phyloP scores from a whole-genome alignment of 805 yeast genomes.

The Monosporozyma solicola region DNA sequence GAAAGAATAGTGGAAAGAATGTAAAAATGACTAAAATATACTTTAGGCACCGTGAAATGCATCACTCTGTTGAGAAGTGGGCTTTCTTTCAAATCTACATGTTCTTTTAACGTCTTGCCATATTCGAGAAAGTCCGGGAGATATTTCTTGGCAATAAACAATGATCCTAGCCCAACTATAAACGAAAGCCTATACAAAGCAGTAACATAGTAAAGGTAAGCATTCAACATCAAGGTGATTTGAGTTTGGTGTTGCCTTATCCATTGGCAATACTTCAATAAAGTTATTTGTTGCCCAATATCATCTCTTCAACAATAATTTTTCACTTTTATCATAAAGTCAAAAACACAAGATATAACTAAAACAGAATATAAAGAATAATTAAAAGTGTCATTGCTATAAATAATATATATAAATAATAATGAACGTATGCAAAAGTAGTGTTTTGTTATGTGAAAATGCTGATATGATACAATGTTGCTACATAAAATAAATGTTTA shows the following conservation, averaged over 20 bases:
- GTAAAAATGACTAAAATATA: slow-evolving; percentile 58
- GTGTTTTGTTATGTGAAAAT: background rate
- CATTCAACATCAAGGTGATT: background rate
- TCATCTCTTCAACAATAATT: slow-evolving; percentile 13
- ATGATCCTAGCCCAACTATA: slow-evolving; percentile 16
- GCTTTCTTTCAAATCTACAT: slow-evolving; percentile 1
- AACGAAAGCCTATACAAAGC: slow-evolving; percentile 8
- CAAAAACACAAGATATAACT: slow-evolving; percentile 48
- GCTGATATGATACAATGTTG: background rate
- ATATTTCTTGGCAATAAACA: slow-evolving; percentile 28
- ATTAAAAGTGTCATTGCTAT: slow-evolving; percentile 30
- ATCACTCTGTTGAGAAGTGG: slow-evolving; percentile 10
- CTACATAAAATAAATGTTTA: background rate
- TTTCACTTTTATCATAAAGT: slow-evolving; percentile 34
- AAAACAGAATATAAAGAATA: slow-evolving; percentile 35
- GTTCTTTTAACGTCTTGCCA: slow-evolving; percentile 34
- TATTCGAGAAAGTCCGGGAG: slow-evolving; percentile 35
- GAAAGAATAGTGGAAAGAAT: slow-evolving; percentile 34
- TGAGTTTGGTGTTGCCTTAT: background rate
- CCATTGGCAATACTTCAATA: background rate
- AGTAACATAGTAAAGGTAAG: slow-evolving; percentile 10
- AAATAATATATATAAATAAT: slow-evolving; percentile 27
- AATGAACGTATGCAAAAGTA: background rate
- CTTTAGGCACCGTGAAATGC: slow-evolving; percentile 47
- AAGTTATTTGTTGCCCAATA: too few relatives aligned